Conservation (phyloP, 768 basidiomycete genomes). For the Imleria badia region DNA sequence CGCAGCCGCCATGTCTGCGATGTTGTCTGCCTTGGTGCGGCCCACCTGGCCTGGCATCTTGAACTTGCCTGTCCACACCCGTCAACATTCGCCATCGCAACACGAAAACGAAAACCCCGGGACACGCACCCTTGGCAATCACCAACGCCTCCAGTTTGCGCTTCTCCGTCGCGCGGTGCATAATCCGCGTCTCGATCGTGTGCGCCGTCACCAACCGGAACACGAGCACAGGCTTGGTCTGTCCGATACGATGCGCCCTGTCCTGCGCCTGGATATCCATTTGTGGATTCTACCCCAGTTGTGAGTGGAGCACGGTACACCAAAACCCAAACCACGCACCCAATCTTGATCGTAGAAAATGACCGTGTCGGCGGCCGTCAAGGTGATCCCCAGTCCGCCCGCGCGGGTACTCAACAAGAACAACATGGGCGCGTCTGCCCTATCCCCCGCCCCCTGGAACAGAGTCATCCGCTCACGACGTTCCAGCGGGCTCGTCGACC, state of each 20-base stretch:
- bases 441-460: conserved; percentile 76
- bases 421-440: conserved; percentile 60
- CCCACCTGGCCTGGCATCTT: conserved; percentile 64
- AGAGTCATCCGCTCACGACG: conserved; percentile 81
- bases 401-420: conserved; percentile 97
- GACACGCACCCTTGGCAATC: conserved; percentile 77
- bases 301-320: not conserved
- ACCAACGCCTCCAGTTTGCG: conserved; percentile 91
- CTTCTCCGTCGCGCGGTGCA: conserved; percentile 82
- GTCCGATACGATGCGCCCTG: conserved; percentile 94
- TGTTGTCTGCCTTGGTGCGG: conserved; percentile 57
- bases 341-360: conserved; percentile 25
- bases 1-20: conserved; percentile 78
- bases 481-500: conserved; percentile 73
- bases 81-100: not conserved
- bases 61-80: conserved; percentile 65
- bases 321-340: conserved; percentile 11
- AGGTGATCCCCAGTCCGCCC: conserved; percentile 94
- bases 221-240: conserved; percentile 86
- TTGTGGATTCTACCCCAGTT: conserved; percentile 73
- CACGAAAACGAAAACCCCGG: too few species aligned
- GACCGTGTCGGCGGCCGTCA: conserved; percentile 65
- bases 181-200: conserved; percentile 87
- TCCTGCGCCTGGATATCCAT: conserved; percentile 97
- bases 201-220: too few species aligned